A percentile compares a stretch with the other conserved stretches of the same genome.
Evolutionary conservation across 805 yeast genomes (phyloP).

Genomic region (Metschnikowia dekortorum): DNA sequence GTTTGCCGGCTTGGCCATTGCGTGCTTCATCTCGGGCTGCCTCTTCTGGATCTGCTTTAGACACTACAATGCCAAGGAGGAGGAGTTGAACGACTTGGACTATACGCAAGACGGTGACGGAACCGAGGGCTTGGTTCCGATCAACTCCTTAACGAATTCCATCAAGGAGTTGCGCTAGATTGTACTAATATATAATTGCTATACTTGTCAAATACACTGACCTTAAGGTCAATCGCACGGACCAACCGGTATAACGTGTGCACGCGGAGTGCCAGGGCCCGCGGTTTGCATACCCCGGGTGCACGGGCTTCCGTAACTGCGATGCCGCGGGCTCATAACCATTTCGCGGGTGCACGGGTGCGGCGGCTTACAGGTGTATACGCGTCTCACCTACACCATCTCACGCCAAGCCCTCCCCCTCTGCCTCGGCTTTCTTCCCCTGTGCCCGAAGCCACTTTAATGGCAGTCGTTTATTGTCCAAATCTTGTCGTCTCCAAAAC

Average conservation of each 20-base stretch:
- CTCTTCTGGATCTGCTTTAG: conserved; percentile 59
- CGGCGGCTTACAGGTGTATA: not conserved
- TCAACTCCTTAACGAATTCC: conserved; percentile 16
- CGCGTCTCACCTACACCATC: not conserved
- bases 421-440: no score
- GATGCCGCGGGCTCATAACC: no score
- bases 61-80: conserved; percentile 53
- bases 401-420: not conserved
- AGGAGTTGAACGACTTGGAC: conserved; percentile 53
- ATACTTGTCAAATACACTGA: no score
- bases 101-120: conserved; percentile 15
- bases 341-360: not conserved
- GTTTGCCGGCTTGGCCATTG: conserved; percentile 57
- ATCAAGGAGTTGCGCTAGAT: conserved; percentile 9
- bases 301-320: no score
- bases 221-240: no score
- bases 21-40: conserved; percentile 56
- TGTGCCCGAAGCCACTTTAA: not conserved
- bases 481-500: no score
- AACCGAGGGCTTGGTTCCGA: conserved; percentile 8
- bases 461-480: not conserved
- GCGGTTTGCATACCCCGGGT: no score
- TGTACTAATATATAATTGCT: not conserved
- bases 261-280: no score
- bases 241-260: no score